phyloP scores from a whole-genome alignment of 2,329 filamentous ascomycete species.

The Xylariaceae sp. region DNA sequence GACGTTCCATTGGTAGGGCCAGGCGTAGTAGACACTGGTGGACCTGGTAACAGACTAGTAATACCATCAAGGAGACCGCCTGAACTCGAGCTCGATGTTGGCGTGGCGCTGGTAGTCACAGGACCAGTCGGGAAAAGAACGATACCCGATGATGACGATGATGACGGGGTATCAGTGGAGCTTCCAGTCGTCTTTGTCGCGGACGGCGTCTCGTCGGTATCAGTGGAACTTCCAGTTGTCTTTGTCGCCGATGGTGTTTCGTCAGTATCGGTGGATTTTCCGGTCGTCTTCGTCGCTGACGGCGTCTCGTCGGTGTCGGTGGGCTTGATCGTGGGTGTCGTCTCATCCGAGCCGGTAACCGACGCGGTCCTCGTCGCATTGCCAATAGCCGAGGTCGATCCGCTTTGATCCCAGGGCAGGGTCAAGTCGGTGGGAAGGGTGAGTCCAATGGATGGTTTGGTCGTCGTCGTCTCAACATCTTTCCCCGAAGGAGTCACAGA shows the following conservation, averaged over 20 bases:
- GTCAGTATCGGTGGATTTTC: not conserved
- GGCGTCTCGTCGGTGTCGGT: not conserved
- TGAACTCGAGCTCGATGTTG: slow-evolving; percentile 10
- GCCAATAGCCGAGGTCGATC: slow-evolving; percentile 5
- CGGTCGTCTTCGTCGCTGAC: not conserved
- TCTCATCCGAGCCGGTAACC: not conserved
- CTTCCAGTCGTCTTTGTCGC: not conserved
- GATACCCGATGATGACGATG: slow-evolving; percentile 23
- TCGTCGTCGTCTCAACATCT: slow-evolving; percentile 11
- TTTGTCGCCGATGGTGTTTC: not conserved
- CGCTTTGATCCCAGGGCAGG: slow-evolving; percentile 6
- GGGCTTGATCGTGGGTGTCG: not conserved
- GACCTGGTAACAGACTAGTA: slow-evolving; percentile 11
- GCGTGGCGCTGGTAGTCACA: slow-evolving; percentile 17
- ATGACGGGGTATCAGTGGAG: not conserved
- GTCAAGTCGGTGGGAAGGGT: slow-evolving; percentile 18
- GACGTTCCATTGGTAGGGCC: slow-evolving; percentile 3
- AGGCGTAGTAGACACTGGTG: slow-evolving; percentile 5
- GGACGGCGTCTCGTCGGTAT: not conserved
- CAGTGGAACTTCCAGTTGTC: not conserved
- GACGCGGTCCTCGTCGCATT: slow-evolving; percentile 10
- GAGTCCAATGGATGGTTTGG: slow-evolving; percentile 12
- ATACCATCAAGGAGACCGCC: slow-evolving; percentile 21
- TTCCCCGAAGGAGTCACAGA: slow-evolving; percentile 5
- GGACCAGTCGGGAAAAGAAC: slow-evolving; percentile 27